Base-by-base conservation (phyloP, 129 eudicot genomes). In the Flaveria sonorensis region DNA sequence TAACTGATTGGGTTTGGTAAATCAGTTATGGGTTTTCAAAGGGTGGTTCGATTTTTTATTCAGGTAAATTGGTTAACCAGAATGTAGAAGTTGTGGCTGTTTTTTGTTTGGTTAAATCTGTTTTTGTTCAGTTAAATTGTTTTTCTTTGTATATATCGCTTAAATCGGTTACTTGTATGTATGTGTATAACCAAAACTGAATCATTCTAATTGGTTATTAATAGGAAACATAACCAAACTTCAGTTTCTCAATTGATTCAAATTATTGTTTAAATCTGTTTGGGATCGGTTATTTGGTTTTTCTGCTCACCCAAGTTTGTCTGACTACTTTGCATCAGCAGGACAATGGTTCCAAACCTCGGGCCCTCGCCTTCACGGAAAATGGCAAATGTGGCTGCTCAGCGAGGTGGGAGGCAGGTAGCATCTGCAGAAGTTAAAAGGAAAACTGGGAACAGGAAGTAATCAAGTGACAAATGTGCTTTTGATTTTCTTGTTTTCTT, bases 391-490 rank as follows among this genome's bases (percentile, higher is more conserved):
- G 89, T 69, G 13, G 68, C 12, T 67, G 64, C 85, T 2, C 91
- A 80, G 30, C 65, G 87, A 64, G 87, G 53, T 15, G 93, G 86
- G 59, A 87, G 89, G 85, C 90, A 79, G 62, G 68, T 73, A 15
- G 42, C 57, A 1, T 23, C 89, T 64, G 74, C 89, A 53, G 98
- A 87, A 79, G 73, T 67, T 42, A 93, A 91, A 77, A 79, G 97
- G 66, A 93, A 88, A 87, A 66, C 85, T 15, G 93, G 84, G 72
- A 86, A 65, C 65, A 89, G 90, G 72, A 90, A 91, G 89, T 88
- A 83, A 72, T 66, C 70, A 61, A 48, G 19, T 71, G 66, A 66
- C 36, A 16, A 20, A 70, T 60, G 16, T 71, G 72, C 10, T 48
- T 71, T 13, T 72, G 63, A 23, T 52, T 50, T 65, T 50, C 42